These are phyloP conservation scores for Huntiella decipiens DNA, from an alignment of 2,329 filamentous ascomycete genomes.

Conservation along the genomic window DNA sequence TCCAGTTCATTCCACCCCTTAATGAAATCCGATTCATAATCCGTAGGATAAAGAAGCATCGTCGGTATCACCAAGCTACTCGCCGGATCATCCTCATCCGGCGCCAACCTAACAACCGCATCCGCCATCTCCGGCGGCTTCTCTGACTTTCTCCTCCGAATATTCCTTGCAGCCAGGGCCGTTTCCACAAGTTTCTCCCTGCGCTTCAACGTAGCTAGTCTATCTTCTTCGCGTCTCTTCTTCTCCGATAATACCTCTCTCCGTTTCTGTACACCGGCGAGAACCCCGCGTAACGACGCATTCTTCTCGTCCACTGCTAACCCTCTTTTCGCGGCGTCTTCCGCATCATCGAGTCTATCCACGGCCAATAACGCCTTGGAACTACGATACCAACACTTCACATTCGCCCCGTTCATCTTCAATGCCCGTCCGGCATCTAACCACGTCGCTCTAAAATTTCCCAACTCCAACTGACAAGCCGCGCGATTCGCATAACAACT, in stretches of 20 bases:
- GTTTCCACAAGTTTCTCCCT: conserved; percentile 43
- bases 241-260: conserved; percentile 35
- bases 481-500: conserved; percentile 72
- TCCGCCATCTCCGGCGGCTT: conserved; percentile 78
- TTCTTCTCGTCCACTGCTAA: conserved; percentile 55
- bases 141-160: conserved; percentile 45
- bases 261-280: conserved; percentile 42
- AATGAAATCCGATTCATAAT: conserved; percentile 74
- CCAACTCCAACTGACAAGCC: conserved; percentile 70
- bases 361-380: conserved; percentile 60
- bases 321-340: conserved; percentile 58
- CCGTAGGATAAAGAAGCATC: conserved; percentile 67
- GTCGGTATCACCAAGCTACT: conserved; percentile 59
- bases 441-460: conserved; percentile 75
- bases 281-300: conserved; percentile 41
- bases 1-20: conserved; percentile 70
- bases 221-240: conserved; percentile 35
- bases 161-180: conserved; percentile 49
- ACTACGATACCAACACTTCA: conserved; percentile 85
- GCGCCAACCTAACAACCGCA: conserved; percentile 48
- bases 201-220: conserved; percentile 32
- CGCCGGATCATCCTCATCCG: conserved; percentile 44
- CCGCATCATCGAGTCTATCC: conserved; percentile 60
- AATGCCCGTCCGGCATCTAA: conserved; percentile 68
- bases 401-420: conserved; percentile 56